Evolutionary conservation across 108 stramenopile species (phyloP).

Genomic region (Poteriospumella lacustris): DNA sequence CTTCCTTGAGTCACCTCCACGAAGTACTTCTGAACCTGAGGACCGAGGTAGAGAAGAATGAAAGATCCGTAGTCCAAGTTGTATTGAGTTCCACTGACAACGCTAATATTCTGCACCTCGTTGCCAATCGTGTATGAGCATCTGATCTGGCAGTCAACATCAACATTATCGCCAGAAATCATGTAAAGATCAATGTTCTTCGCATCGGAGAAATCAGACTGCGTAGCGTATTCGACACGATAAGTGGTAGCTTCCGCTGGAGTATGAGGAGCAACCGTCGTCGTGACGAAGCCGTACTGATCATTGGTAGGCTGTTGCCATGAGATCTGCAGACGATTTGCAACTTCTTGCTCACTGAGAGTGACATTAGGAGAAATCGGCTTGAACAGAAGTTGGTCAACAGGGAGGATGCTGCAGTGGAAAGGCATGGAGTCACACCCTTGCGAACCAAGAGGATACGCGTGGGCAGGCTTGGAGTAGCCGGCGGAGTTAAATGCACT

Average conservation of each 20-base stretch:
- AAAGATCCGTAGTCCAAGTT: constrained; percentile 3
- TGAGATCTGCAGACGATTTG: constrained; percentile 12
- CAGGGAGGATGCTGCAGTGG: neutral
- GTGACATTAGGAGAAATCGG: constrained; percentile 11
- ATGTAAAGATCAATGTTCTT: constrained; percentile 9
- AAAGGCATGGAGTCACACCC: constrained; percentile 24
- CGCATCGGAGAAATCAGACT: neutral
- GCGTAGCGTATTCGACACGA: neutral
- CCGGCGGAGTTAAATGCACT: constrained; percentile 9
- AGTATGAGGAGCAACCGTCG: constrained; percentile 15
- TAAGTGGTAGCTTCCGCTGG: constrained; percentile 17
- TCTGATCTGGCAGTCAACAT: neutral
- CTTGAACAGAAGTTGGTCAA: neutral
- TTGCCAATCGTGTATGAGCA: constrained; percentile 24
- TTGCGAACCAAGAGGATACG: neutral
- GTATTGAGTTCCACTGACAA: constrained; percentile 10
- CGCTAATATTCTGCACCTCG: constrained; percentile 16
- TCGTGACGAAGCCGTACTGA: constrained; percentile 12
- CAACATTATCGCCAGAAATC: constrained; percentile 3
- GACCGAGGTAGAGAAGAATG: neutral
- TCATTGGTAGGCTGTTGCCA: constrained; percentile 24
- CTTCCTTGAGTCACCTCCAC: constrained; percentile 9
- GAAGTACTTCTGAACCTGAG: neutral
- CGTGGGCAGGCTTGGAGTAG: neutral
- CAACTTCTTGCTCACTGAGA: constrained; percentile 16